These are phyloP conservation scores for Dimocarpus longan DNA, from an alignment of 345 rosid species.

Conservation along the genomic window DNA sequence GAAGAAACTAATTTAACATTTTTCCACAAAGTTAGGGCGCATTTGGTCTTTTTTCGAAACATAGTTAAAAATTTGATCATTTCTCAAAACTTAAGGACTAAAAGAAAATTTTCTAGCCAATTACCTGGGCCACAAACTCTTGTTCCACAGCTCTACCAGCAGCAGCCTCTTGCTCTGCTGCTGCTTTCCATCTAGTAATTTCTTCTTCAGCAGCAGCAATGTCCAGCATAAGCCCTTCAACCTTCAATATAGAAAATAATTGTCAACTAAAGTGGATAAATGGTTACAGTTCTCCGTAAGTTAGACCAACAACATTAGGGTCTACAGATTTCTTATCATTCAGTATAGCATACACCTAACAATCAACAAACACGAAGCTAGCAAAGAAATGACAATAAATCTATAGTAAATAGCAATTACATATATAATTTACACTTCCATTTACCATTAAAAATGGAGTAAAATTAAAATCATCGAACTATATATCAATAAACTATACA, in stretches of 20 bases:
- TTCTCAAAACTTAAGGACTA: too few relatives aligned
- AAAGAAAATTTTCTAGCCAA: neutral
- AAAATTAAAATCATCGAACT: conserved; percentile 2
- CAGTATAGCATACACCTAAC: neutral
- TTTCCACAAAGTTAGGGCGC: too few relatives aligned
- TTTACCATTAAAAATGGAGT: neutral
- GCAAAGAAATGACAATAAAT: neutral
- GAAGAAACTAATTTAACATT: too few relatives aligned
- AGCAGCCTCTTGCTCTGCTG: conserved; percentile 99
- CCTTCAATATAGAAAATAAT: conserved; percentile 43
- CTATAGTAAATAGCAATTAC: neutral
- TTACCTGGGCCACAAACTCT: conserved; percentile 73
- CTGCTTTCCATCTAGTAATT: conserved; percentile 96
- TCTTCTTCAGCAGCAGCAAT: conserved; percentile 99
- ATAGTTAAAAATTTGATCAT: too few relatives aligned
- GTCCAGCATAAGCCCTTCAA: conserved; percentile 97
- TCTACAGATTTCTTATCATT: conserved; percentile 1
- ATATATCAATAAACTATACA: conserved; percentile 10
- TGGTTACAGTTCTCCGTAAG: neutral
- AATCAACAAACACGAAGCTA: neutral
- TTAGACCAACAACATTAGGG: neutral
- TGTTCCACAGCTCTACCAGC: conserved; percentile 96
- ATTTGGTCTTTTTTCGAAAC: too few relatives aligned
- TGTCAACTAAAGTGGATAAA: conserved; percentile 3
- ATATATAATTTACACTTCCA: neutral